These are phyloP conservation scores for Blepharisma undulans DNA, from an alignment of 169 alveolate species.

Conservation along the genomic window DNA sequence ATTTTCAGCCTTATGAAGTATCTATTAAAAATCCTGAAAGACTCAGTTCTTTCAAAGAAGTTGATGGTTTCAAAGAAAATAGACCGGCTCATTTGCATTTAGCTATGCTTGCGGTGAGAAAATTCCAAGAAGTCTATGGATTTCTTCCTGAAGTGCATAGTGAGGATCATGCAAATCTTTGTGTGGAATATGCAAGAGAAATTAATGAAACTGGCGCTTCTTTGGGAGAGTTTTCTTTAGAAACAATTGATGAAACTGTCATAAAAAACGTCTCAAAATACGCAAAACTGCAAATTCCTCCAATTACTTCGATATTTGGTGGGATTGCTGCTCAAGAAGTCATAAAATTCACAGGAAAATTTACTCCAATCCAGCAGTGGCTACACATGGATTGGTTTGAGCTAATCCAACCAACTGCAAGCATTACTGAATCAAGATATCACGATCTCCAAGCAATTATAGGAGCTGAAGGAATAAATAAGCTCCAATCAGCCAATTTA, in stretches of 20 bases:
- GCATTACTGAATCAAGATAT: slow-evolving; percentile 75
- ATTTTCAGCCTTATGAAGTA: slow-evolving; percentile 51
- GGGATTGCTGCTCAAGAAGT: slow-evolving; percentile 98
- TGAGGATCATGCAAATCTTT: slow-evolving; percentile 49
- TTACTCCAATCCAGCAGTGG: slow-evolving; percentile 96
- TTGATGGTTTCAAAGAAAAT: slow-evolving; percentile 94
- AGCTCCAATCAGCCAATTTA: slow-evolving; percentile 77
- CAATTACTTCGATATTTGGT: slow-evolving; percentile 96
- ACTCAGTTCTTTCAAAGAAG: slow-evolving; percentile 56
- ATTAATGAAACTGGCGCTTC: not conserved
- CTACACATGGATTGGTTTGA: slow-evolving; percentile 95
- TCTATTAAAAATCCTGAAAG: slow-evolving; percentile 79
- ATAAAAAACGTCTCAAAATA: slow-evolving; percentile 80
- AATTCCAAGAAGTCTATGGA: slow-evolving; percentile 65
- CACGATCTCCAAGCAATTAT: slow-evolving; percentile 91
- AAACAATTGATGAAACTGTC: slow-evolving; percentile 84
- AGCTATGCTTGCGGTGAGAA: slow-evolving; percentile 84
- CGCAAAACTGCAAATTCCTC: slow-evolving; percentile 88
- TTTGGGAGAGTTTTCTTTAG: slow-evolving; percentile 63
- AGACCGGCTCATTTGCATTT: slow-evolving; percentile 94
- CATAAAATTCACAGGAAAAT: slow-evolving; percentile 97
- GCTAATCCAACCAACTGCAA: not conserved
- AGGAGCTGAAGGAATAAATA: slow-evolving; percentile 85
- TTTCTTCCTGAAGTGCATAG: slow-evolving; percentile 73
- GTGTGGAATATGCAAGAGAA: not conserved